phyloP scores from a whole-genome alignment of 176 grass and related monocot genomes.

The Zoysia japonica region DNA sequence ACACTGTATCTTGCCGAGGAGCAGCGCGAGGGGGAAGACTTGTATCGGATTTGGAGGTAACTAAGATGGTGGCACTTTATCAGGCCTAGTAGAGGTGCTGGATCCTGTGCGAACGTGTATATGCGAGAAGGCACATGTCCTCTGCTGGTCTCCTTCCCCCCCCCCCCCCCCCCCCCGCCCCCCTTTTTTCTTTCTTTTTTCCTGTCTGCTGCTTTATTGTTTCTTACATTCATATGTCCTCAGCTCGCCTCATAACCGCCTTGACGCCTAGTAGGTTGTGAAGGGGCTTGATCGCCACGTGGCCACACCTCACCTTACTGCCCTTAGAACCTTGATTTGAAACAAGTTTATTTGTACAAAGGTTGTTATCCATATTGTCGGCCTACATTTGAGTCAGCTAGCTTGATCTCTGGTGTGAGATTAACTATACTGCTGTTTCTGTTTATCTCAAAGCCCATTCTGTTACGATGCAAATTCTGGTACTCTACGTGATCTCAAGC shows the following conservation, averaged over 20 bases:
- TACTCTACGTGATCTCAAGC: slow-evolving; percentile 28
- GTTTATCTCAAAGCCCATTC: neutral
- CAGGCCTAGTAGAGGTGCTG: neutral
- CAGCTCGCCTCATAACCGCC: neutral
- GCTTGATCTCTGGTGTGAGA: slow-evolving; percentile 5
- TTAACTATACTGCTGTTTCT: neutral
- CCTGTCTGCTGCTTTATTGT: neutral
- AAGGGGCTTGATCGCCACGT: neutral
- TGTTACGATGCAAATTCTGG: neutral
- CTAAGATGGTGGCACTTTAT: neutral
- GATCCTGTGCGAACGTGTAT: neutral
- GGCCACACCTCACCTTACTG: neutral
- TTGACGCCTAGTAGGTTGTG: neutral
- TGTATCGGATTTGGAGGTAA: no score
- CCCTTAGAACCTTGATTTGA: neutral
- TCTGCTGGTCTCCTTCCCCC: neutral
- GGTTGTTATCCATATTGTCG: neutral
- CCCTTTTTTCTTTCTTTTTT: neutral
- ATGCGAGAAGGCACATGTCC: neutral
- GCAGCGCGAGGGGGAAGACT: no score
- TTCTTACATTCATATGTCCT: neutral
- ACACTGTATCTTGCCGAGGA: no score
- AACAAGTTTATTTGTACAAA: slow-evolving; percentile 27
- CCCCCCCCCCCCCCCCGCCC: no score
- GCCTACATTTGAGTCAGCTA: slow-evolving; percentile 14